Evolutionary conservation across 2,329 filamentous ascomycete species (phyloP).

Genomic region (Lizonia empirigonia): DNA sequence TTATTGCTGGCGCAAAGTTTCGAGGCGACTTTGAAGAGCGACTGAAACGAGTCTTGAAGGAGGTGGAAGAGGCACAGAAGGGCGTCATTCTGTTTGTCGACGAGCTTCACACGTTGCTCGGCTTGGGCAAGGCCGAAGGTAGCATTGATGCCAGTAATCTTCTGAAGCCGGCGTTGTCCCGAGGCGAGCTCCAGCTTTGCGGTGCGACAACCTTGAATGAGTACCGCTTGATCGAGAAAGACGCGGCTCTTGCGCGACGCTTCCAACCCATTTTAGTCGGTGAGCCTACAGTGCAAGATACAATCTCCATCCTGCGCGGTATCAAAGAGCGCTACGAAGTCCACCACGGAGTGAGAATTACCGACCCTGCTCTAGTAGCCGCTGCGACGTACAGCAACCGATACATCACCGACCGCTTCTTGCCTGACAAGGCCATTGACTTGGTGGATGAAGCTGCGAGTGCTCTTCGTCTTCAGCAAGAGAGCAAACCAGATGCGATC

Average conservation of each 20-base stretch:
- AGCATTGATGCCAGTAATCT: constrained; percentile 96
- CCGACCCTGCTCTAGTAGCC: constrained; percentile 87
- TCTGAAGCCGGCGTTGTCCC: constrained; percentile 88
- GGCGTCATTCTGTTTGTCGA: constrained; percentile 94
- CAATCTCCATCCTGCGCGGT: constrained; percentile 90
- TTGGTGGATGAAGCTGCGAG: constrained; percentile 95
- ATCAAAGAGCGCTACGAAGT: constrained; percentile 99
- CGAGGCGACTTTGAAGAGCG: constrained; percentile 95
- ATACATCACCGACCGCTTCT: constrained; percentile 93
- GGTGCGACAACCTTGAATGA: constrained; percentile 93
- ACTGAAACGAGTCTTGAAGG: constrained; percentile 86
- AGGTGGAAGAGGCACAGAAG: constrained; percentile 87
- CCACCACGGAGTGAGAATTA: constrained; percentile 94
- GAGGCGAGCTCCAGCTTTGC: constrained; percentile 92
- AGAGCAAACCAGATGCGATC: constrained; percentile 95
- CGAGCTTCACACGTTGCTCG: constrained; percentile 88
- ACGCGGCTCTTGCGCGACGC: constrained; percentile 86
- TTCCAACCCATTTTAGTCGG: constrained; percentile 96
- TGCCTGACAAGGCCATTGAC: constrained; percentile 97
- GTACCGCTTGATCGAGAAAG: constrained; percentile 93
- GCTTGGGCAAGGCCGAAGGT: constrained; percentile 91
- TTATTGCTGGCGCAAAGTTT: constrained; percentile 96
- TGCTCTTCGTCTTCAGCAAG: constrained; percentile 87
- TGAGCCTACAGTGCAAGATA: constrained; percentile 88
- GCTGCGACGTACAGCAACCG: constrained; percentile 92